Base-by-base conservation (phyloP, 495 filamentous ascomycete species). In the Bacidia gigantensis region DNA sequence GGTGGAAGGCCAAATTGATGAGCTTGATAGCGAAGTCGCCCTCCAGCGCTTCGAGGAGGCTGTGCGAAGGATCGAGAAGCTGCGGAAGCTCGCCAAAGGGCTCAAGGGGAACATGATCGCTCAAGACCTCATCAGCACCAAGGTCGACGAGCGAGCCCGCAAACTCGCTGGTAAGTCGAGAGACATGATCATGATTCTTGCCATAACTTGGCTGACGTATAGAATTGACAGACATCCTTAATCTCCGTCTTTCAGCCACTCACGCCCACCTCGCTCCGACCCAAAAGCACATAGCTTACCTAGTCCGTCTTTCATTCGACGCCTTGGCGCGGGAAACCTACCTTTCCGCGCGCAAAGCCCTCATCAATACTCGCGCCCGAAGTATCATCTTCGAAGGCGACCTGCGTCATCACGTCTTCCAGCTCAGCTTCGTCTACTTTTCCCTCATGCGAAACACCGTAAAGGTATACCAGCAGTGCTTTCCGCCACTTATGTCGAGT, bases 381-480 rank as follows among this genome's bases (percentile, higher is more conserved):
- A 84, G 89, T 72, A 93, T 89, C 62, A 81, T 90, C 52, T 96
- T 97, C 66, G 87, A 94, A 65, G 92, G 92, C 29, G 82, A 94
- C 59, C 78, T 97, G 3, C 84, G 82, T 14, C 76, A 86, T 9
- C 96, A 99, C 67, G 89, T 97, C 60, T 94, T 84, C 70, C 84
- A 95, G 63, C 76, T 99, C n/a, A 90, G 92, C 2, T 94, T 84
- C 56, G 89, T 96, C 48, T 95, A 95, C 65, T 99, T 99, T 72
- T 85, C 81, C 24, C 77, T 95, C 56, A 93, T 96, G 64, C 80
- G 81, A 49, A 94, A 95, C 64, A 95, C 90, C 3, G 80, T 95
- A 55, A 77, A 73, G 61, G 86, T 85, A 59, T 96, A 89, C 63
- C 86, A 94, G 62, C 74, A 79, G 55, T 95, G 88, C 62, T 99